Conservation (phyloP, 2,329 filamentous ascomycete species). For the Aspergillus amoenus region DNA sequence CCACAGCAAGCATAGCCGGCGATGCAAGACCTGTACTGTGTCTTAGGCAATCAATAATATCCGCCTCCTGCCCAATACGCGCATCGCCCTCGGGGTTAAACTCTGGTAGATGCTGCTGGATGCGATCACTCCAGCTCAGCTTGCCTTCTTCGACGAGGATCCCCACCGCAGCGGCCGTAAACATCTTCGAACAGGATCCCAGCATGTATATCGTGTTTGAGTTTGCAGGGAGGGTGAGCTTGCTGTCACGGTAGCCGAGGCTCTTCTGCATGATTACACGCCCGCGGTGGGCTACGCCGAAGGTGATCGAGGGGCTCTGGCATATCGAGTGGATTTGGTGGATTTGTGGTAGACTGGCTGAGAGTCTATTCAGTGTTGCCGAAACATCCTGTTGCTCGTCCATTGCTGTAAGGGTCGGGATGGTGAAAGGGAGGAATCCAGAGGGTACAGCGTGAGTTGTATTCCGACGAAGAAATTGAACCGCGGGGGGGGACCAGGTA, state of each 20-base stretch:
- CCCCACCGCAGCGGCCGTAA: constrained; percentile 25
- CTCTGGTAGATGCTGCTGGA: constrained; percentile 23
- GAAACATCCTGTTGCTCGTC: neutral
- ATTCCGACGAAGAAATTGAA: too few relatives aligned
- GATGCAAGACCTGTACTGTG: constrained; percentile 24
- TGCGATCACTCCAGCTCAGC: constrained; percentile 21
- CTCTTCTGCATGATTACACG: constrained; percentile 16
- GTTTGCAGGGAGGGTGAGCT: neutral
- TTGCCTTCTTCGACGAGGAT: constrained; percentile 27
- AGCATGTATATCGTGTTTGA: constrained; percentile 28
- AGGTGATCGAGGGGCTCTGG: neutral
- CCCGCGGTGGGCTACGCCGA: constrained; percentile 25
- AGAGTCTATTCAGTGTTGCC: neutral
- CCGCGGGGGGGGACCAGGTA: too few relatives aligned
- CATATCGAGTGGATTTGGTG: neutral
- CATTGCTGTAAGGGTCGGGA: neutral
- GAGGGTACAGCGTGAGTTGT: too few relatives aligned
- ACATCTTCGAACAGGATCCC: constrained; percentile 26
- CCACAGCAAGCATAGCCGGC: constrained; percentile 7
- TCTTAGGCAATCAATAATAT: constrained; percentile 26
- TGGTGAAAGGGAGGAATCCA: too few relatives aligned
- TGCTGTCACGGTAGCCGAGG: constrained; percentile 24
- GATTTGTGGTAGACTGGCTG: neutral
- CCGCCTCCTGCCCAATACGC: constrained; percentile 16
- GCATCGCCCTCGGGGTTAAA: constrained; percentile 19